Conservation (phyloP, 1,284 basidiomycete species). For the Sanghuangporus sanghuang region DNA sequence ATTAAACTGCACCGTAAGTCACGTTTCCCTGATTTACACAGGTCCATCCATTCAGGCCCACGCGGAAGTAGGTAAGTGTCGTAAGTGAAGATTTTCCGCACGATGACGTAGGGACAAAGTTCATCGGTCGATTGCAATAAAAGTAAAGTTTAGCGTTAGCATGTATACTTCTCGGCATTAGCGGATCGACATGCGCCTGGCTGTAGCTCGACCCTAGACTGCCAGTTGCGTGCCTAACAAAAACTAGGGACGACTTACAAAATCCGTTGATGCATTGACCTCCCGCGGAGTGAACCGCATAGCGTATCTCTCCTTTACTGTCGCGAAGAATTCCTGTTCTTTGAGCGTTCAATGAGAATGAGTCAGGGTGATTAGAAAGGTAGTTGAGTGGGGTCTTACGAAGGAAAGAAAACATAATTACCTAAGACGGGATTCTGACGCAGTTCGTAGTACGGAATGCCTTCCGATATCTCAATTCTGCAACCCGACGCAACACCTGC, state of each 20-base stretch:
- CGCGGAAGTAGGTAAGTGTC: neutral
- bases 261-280: slow-evolving; percentile 67
- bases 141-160: neutral
- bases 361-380: neutral
- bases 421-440: slow-evolving; percentile 59
- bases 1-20: slow-evolving; percentile 44
- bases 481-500: slow-evolving; percentile 71
- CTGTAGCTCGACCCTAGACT: neutral
- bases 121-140: neutral
- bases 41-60: neutral
- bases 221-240: neutral
- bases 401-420: slow-evolving; percentile 23
- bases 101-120: neutral
- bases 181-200: neutral
- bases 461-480: slow-evolving; percentile 40
- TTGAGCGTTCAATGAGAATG: neutral
- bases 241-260: slow-evolving; percentile 37
- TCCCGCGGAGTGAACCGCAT: slow-evolving; percentile 43
- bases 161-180: neutral
- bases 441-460: slow-evolving; percentile 48
- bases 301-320: slow-evolving; percentile 49
- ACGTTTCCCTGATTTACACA: slow-evolving; percentile 48
- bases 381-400: neutral
- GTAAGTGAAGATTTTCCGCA: neutral
- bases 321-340: slow-evolving; percentile 54